These are phyloP conservation scores for Phytophthora palmivora DNA, from an alignment of 352 stramenopile species.

Conservation along the genomic window DNA sequence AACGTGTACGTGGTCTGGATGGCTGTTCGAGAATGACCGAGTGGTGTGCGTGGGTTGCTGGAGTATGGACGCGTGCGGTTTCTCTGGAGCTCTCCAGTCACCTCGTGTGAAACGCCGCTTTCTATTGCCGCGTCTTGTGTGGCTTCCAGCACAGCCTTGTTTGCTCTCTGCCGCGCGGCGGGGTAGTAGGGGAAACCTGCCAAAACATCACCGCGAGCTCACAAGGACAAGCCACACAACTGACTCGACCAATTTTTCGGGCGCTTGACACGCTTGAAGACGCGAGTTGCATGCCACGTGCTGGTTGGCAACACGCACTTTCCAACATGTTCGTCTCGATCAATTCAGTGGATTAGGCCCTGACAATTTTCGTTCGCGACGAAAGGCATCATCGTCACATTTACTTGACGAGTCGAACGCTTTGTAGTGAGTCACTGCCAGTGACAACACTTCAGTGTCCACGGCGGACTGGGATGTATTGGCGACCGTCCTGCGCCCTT, in stretches of 20 bases:
- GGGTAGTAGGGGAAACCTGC: slow-evolving; percentile 16
- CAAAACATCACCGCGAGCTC: slow-evolving; percentile 1
- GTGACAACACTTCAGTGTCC: background rate
- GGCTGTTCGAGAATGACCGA: slow-evolving; percentile 26
- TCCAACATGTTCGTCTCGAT: slow-evolving; percentile 1
- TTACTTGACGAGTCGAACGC: background rate
- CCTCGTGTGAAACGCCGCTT: slow-evolving; percentile 24
- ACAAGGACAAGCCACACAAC: slow-evolving; percentile 19
- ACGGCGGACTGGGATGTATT: background rate
- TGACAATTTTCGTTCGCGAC: slow-evolving; percentile 22
- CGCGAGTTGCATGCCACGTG: slow-evolving; percentile 12
- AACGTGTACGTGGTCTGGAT: background rate
- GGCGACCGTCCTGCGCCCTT: slow-evolving; percentile 7
- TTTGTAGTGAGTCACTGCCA: background rate
- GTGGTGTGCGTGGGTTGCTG: slow-evolving; percentile 4
- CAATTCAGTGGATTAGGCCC: slow-evolving; percentile 1
- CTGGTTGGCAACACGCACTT: slow-evolving; percentile 8
- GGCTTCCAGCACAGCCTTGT: slow-evolving; percentile 11
- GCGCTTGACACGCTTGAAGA: slow-evolving; percentile 9
- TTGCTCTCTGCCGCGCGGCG: slow-evolving; percentile 25
- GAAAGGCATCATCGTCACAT: background rate
- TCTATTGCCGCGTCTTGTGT: slow-evolving; percentile 16
- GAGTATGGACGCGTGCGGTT: slow-evolving; percentile 19
- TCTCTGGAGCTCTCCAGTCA: slow-evolving; percentile 19
- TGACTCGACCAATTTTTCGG: slow-evolving; percentile 36